Evolutionary conservation across 2,329 filamentous ascomycete genomes (phyloP).

Genomic region (Canariomyces notabilis): DNA sequence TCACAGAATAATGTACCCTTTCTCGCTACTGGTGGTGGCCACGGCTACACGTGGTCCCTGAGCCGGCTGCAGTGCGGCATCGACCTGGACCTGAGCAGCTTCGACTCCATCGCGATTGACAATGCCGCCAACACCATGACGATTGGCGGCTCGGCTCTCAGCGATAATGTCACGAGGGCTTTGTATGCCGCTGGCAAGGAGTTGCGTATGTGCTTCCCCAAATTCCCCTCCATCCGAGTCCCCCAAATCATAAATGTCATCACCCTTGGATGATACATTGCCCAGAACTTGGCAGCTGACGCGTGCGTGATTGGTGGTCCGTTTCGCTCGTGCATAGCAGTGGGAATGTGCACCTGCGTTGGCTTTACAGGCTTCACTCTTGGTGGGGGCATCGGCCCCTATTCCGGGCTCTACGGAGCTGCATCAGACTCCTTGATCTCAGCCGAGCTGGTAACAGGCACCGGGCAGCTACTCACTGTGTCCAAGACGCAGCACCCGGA

Average conservation of each 20-base stretch:
- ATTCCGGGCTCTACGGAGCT: constrained; percentile 4
- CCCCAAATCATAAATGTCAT: no score
- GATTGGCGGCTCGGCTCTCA: constrained; percentile 5
- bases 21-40: constrained; percentile 15
- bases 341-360: constrained; percentile 2
- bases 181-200: constrained; percentile 9
- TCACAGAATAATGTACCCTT: constrained; percentile 4
- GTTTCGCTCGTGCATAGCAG: neutral
- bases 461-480: constrained; percentile 26
- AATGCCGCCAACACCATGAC: constrained; percentile 5
- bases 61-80: constrained; percentile 4
- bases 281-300: neutral
- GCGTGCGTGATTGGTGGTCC: neutral
- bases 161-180: constrained; percentile 1
- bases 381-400: constrained; percentile 12
- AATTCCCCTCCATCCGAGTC: neutral
- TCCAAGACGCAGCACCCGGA: neutral
- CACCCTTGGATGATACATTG: no score
- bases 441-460: constrained; percentile 8
- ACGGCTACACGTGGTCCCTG: constrained; percentile 6
- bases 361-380: constrained; percentile 10
- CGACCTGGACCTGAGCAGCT: constrained; percentile 10
- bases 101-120: constrained; percentile 9
- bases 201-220: constrained; percentile 1
- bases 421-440: constrained; percentile 6